Evolutionary conservation across 1,284 basidiomycete species (phyloP), one percentile per base, ranked within the genome.

Genomic region (Heliocybe sulcata): DNA sequence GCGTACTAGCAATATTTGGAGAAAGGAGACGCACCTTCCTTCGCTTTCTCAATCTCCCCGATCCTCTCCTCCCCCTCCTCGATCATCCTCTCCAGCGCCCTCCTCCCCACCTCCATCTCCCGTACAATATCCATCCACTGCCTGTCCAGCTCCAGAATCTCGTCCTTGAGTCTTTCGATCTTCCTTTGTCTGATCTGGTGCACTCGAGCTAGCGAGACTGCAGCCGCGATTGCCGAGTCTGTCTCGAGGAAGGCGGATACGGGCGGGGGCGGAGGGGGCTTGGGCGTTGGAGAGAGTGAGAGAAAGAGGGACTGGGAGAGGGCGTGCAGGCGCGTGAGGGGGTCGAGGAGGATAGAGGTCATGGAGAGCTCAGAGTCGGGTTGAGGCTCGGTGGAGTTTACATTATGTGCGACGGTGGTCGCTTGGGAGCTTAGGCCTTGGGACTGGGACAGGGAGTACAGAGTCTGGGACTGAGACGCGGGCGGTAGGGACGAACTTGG

Each of bases 111-210:
- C 58, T 84, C 83, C 49, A 92, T 71, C 25, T 80, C 79, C 45
- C 69, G 71, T 54, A 84, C 83, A 23, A 87, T 80, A 35, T 78
- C 77, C 47, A 85, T 77, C 83, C 89, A 87, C 58, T 74, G 74
- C 9, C 68, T 64, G 55, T 91, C 87, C 3, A 90, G 70, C 31
- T 74, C 80, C 4, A 86, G 70, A 14, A 91, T 81, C 59, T 91
- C 87, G 2, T 74, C 67, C 60, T 87, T 82, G 35, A 92, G 70
- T 6, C 73, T 72, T 55, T 90, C 87, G 45, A 91, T 90, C 56
- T 74, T 76, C 53, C 84, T 72, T 64, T 92, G 89, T 63, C 83
- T 84, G 47, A 81, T 76, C 64, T 92, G 89, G 62, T 92, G 90
- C 20, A 73, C 69, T 55, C 85, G 79, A 1, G 85, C 81, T n/a